phyloP scores from a whole-genome alignment of 2,329 filamentous ascomycete species.

The Cucurbitaria berberidis region DNA sequence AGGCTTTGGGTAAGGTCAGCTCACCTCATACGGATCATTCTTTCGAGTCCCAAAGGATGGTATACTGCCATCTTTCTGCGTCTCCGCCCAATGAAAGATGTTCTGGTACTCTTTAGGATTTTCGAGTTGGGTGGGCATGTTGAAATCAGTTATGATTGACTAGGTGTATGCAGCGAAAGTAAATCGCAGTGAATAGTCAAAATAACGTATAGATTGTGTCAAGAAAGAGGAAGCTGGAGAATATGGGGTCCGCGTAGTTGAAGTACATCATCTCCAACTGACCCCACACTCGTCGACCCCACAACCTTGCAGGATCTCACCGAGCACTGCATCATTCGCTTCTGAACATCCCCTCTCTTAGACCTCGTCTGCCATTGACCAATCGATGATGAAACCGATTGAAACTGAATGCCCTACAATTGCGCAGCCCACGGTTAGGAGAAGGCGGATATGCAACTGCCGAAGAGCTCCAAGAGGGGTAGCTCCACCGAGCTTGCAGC shows the following conservation, averaged over 20 bases:
- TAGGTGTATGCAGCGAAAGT: background rate
- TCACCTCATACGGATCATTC: slow-evolving; percentile 62
- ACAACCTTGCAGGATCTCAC: slow-evolving; percentile 8
- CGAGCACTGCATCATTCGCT: background rate
- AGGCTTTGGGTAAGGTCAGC: slow-evolving; percentile 8
- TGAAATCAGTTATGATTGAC: slow-evolving; percentile 4
- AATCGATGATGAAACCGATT: slow-evolving; percentile 23
- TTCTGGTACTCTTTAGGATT: slow-evolving; percentile 48
- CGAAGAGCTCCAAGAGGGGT: slow-evolving; percentile 31
- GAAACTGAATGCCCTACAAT: background rate
- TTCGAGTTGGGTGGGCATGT: slow-evolving; percentile 35
- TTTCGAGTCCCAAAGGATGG: slow-evolving; percentile 61
- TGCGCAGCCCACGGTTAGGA: background rate
- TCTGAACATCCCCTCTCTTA: background rate
- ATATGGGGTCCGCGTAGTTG: slow-evolving; percentile 4
- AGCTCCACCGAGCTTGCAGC: slow-evolving; percentile 15
- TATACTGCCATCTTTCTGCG: slow-evolving; percentile 62
- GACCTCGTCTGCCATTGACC: slow-evolving; percentile 8
- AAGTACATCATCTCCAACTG: slow-evolving; percentile 6
- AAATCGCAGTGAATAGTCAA: background rate
- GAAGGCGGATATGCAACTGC: slow-evolving; percentile 27
- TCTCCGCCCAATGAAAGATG: slow-evolving; percentile 61
- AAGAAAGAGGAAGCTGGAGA: background rate
- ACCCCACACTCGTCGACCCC: slow-evolving; percentile 18
- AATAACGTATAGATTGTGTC: background rate